phyloP scores from a whole-genome alignment of 2,329 filamentous ascomycete genomes.

The Pseudohalonectria lignicola region DNA sequence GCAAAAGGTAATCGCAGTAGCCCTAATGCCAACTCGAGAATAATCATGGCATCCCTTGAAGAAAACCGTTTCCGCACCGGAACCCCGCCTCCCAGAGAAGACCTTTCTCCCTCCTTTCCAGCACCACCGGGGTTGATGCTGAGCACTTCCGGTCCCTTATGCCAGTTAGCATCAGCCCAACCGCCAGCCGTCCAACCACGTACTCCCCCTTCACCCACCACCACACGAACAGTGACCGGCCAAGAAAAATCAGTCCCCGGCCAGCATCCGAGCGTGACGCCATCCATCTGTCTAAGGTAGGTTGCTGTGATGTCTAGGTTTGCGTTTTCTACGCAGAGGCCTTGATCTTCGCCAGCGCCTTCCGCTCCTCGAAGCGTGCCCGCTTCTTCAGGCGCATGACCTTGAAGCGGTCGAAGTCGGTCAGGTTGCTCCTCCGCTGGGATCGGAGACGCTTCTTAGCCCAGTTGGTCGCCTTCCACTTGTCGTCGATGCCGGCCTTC shows the following conservation, averaged over 20 bases:
- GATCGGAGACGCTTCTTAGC: slow-evolving; percentile 86
- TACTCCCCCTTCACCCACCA: too few relatives aligned
- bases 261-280: too few relatives aligned
- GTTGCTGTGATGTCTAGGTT: too few relatives aligned
- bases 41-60: slow-evolving; percentile 3
- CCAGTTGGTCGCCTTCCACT: slow-evolving; percentile 87
- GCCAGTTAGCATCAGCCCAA: too few relatives aligned
- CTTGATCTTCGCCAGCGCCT: slow-evolving; percentile 89
- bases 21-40: slow-evolving; percentile 3
- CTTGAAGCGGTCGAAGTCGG: slow-evolving; percentile 99
- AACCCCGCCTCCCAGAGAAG: neutral
- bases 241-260: too few relatives aligned
- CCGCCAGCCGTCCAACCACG: too few relatives aligned
- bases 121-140: too few relatives aligned
- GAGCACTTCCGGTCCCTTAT: too few relatives aligned
- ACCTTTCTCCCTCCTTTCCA: too few relatives aligned
- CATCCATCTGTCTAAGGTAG: too few relatives aligned
- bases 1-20: slow-evolving; percentile 4
- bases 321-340: slow-evolving; percentile 61
- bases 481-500: slow-evolving; percentile 80
- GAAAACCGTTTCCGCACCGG: slow-evolving; percentile 3
- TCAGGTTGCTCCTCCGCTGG: slow-evolving; percentile 79
- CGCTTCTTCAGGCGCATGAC: slow-evolving; percentile 99
- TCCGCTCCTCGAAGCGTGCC: slow-evolving; percentile 95
- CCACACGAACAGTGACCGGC: too few relatives aligned